A percentile compares a stretch with the other conserved stretches of the same genome.
These are phyloP conservation scores for Zymoseptoria passerinii DNA, from an alignment of 2,329 filamentous ascomycete genomes.

Conservation along the genomic window DNA sequence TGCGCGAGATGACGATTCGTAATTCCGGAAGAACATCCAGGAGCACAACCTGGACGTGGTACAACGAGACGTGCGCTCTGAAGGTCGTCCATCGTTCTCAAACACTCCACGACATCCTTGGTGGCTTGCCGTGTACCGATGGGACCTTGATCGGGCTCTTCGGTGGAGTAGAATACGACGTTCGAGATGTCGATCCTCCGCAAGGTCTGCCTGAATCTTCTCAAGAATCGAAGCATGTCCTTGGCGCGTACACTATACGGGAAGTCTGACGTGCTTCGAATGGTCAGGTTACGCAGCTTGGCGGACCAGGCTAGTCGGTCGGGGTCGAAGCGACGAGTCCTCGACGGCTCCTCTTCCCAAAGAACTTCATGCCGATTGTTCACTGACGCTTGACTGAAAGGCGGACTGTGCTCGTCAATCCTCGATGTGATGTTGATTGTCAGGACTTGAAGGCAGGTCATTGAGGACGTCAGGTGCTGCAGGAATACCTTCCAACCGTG, in stretches of 20 bases:
- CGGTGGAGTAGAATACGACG: neutral
- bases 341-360: neutral
- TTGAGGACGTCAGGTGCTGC: neutral
- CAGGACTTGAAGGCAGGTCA: neutral
- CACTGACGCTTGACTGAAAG: neutral
- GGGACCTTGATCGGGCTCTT: neutral
- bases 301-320: neutral
- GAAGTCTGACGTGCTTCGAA: neutral
- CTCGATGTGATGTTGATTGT: neutral
- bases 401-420: constrained; percentile 1
- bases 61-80: neutral
- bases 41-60: neutral
- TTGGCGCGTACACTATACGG: neutral
- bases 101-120: neutral
- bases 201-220: neutral
- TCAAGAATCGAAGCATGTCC: neutral
- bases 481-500: constrained; percentile 1
- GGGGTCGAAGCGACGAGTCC: neutral
- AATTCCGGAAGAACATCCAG: neutral
- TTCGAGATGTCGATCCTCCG: neutral
- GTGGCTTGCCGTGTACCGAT: neutral
- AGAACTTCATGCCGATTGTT: neutral
- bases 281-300: neutral
- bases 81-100: neutral
- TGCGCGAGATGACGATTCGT: neutral